A percentile compares a stretch with the other conserved stretches of the same genome.
phyloP scores from a whole-genome alignment of 257 asterid species.

The Jasminum sambac region DNA sequence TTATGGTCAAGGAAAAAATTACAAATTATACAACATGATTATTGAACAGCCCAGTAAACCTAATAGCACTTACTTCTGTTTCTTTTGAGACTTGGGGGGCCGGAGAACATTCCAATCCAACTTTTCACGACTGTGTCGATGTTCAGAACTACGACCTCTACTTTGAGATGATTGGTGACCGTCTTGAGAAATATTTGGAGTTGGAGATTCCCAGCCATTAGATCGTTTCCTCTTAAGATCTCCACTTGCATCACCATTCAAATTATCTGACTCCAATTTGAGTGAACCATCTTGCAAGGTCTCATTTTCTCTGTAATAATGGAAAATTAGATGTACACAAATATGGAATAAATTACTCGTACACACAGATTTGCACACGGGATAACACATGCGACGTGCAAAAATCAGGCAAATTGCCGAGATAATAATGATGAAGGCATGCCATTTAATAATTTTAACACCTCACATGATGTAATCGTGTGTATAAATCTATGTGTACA shows the following conservation, averaged over 20 bases:
- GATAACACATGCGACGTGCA: too few relatives aligned
- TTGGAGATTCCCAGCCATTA: slow-evolving; percentile 31
- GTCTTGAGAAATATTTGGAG: slow-evolving; percentile 40
- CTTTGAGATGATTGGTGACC: slow-evolving; percentile 36
- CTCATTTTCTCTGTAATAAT: slow-evolving; percentile 53
- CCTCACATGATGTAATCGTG: too few relatives aligned
- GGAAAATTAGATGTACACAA: slow-evolving; percentile 6
- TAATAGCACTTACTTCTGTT: slow-evolving; percentile 35
- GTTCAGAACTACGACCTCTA: slow-evolving; percentile 42
- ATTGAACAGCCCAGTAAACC: background rate
- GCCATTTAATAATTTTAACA: too few relatives aligned
- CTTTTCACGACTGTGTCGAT: slow-evolving; percentile 57
- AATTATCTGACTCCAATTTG: slow-evolving; percentile 33
- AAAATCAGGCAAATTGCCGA: too few relatives aligned
- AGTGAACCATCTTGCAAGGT: slow-evolving; percentile 33
- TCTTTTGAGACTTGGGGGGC: slow-evolving; percentile 64
- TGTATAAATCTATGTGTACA: too few relatives aligned
- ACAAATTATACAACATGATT: background rate
- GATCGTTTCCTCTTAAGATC: slow-evolving; percentile 60
- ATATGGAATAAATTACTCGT: background rate
- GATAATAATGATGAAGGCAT: too few relatives aligned
- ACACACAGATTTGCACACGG: too few relatives aligned
- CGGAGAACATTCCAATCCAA: slow-evolving; percentile 80
- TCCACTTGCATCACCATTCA: slow-evolving; percentile 33
- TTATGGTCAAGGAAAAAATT: background rate